Conservation (phyloP, 164 flowering plant genomes). For the Nelumbo lutea region DNA sequence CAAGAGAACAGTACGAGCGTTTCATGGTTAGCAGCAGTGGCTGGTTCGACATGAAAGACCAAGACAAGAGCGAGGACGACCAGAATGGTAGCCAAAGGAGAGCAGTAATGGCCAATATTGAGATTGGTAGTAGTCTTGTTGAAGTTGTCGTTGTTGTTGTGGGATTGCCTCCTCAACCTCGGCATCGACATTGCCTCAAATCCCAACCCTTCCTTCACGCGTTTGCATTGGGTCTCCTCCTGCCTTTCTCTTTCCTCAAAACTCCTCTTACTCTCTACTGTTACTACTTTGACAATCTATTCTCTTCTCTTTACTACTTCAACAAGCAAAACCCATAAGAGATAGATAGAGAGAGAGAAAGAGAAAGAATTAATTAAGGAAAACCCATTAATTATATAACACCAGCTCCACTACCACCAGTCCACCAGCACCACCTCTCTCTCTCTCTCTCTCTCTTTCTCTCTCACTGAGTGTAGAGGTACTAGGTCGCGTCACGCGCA, state of each 20-base stretch:
- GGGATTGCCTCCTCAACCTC: slow-evolving; percentile 41
- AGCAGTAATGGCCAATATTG: not conserved
- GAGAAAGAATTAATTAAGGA: no score
- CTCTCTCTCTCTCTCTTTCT: not conserved
- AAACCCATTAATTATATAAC: no score
- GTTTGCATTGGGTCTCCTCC: slow-evolving; percentile 70
- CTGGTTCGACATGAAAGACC: not conserved
- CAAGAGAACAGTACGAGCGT: slow-evolving; percentile 41
- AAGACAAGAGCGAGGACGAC: slow-evolving; percentile 4
- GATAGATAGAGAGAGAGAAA: no score
- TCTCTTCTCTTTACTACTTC: not conserved
- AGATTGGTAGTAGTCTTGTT: slow-evolving; percentile 8
- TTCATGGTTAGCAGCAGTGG: slow-evolving; percentile 33
- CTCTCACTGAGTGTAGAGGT: not conserved
- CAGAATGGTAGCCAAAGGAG: slow-evolving; percentile 8
- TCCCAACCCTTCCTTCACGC: slow-evolving; percentile 44
- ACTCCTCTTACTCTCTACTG: slow-evolving; percentile 1
- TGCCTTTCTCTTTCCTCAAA: slow-evolving; percentile 10
- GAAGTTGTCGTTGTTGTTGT: slow-evolving; percentile 8
- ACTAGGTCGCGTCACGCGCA: slow-evolving; percentile 24
- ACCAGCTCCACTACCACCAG: no score
- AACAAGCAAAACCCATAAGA: not conserved
- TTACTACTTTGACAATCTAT: not conserved
- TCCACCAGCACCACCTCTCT: not conserved
- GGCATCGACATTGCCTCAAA: slow-evolving; percentile 56